These are phyloP conservation scores for Monosporascus sp. DNA, from an alignment of 2,329 filamentous ascomycete species.

Conservation along the genomic window DNA sequence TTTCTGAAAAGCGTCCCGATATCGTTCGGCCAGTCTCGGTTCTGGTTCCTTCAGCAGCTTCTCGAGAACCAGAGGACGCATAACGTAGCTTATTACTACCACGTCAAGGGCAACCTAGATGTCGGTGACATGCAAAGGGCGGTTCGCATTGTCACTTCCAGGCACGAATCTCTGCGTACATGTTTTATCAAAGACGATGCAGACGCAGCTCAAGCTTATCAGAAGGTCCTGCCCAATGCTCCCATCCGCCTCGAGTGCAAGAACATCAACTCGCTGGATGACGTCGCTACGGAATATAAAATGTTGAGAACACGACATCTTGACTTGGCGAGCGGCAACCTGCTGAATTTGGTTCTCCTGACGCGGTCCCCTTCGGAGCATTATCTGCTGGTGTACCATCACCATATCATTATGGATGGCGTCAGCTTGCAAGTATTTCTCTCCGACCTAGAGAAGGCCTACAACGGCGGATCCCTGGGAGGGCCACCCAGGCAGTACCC, in stretches of 20 bases:
- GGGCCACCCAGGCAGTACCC: constrained; percentile 27
- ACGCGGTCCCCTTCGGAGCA: constrained; percentile 27
- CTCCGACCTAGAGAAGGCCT: constrained; percentile 38
- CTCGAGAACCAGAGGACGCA: no score
- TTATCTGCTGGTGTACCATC: constrained; percentile 37
- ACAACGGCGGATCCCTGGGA: constrained; percentile 25
- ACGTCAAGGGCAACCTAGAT: no score
- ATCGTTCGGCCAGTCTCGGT: no score
- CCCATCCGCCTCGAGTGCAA: constrained; percentile 21
- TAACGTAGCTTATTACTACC: no score
- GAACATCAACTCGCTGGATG: constrained; percentile 12
- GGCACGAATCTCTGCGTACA: no score
- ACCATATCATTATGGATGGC: constrained; percentile 49
- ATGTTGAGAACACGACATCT: constrained; percentile 27
- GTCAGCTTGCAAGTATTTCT: constrained; percentile 38
- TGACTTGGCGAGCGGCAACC: constrained; percentile 32
- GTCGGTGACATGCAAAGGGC: no score
- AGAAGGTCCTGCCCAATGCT: no score
- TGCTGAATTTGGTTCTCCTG: constrained; percentile 30
- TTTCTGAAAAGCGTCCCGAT: no score
- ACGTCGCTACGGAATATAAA: constrained; percentile 27
- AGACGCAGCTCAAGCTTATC: no score
- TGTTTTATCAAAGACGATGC: no score
- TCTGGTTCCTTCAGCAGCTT: no score
- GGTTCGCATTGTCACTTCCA: no score